Percentiles rank a stretch among this genome's conserved stretches.
Conservation (phyloP, 192 early-diverging fungal species). For the Phlyctochytrium arcticum region DNA sequence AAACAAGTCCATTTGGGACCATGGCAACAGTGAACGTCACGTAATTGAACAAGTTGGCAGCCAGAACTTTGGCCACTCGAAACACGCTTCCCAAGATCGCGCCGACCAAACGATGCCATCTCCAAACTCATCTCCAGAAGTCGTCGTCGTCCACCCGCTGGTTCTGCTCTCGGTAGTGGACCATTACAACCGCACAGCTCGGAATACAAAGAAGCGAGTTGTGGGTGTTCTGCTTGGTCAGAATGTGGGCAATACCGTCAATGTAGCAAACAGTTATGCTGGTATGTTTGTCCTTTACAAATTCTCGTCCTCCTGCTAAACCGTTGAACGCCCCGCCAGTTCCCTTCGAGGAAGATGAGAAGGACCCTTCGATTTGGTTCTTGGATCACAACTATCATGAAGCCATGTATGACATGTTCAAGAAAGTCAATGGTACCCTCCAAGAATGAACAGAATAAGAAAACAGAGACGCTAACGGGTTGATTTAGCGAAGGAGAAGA, state of each 20-base stretch:
- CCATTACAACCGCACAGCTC: slow-evolving; percentile 96
- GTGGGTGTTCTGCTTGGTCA: slow-evolving; percentile 97
- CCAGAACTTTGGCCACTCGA: not conserved
- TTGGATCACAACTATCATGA: slow-evolving; percentile 99
- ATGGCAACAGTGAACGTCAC: not conserved
- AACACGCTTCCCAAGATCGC: not conserved
- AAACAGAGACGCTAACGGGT: not conserved
- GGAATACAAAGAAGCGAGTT: slow-evolving; percentile 92
- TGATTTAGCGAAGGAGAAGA: slow-evolving; percentile 78
- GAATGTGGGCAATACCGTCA: slow-evolving; percentile 76
- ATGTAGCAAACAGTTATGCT: slow-evolving; percentile 97
- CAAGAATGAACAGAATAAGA: slow-evolving; percentile 19
- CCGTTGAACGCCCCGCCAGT: slow-evolving; percentile 53
- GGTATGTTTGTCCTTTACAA: slow-evolving; percentile 50
- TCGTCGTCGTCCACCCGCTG: slow-evolving; percentile 91
- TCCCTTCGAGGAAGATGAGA: slow-evolving; percentile 99
- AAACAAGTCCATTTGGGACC: not conserved
- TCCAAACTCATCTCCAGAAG: slow-evolving; percentile 1
- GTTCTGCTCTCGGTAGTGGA: slow-evolving; percentile 98
- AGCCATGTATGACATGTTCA: slow-evolving; percentile 99
- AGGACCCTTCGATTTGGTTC: slow-evolving; percentile 97
- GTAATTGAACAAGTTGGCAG: not conserved
- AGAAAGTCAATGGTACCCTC: slow-evolving; percentile 99
- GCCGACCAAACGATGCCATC: not conserved
- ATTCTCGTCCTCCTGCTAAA: too few relatives aligned